Conservation (phyloP, 2,329 filamentous ascomycete species). For the Ceratocystiopsis minuta region DNA sequence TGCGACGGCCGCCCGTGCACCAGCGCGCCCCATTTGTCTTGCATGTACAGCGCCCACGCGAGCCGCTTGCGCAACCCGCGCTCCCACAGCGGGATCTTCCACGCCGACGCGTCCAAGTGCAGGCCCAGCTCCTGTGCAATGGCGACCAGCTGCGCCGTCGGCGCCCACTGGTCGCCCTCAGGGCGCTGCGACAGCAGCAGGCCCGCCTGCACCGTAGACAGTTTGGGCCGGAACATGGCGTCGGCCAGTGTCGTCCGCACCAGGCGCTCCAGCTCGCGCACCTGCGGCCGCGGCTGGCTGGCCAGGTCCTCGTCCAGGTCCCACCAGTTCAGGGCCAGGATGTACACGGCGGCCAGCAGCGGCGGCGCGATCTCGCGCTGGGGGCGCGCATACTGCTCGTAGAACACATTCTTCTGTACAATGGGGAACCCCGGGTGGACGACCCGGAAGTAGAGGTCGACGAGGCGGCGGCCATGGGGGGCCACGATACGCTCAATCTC, state of each 20-base stretch:
- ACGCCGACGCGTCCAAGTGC: slow-evolving; percentile 41
- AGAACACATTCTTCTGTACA: slow-evolving; percentile 54
- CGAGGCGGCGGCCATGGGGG: slow-evolving; percentile 42
- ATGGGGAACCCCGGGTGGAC: slow-evolving; percentile 72
- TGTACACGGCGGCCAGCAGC: slow-evolving; percentile 40
- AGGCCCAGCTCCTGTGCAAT: slow-evolving; percentile 40
- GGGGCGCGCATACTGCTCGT: slow-evolving; percentile 40
- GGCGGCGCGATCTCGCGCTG: slow-evolving; percentile 41
- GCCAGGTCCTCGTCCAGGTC: slow-evolving; percentile 36
- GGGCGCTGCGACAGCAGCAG: slow-evolving; percentile 33
- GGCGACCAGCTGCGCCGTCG: slow-evolving; percentile 35
- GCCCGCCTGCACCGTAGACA: slow-evolving; percentile 36
- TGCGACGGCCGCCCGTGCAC: slow-evolving; percentile 77
- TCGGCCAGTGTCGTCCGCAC: slow-evolving; percentile 25
- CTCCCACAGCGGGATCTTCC: slow-evolving; percentile 47
- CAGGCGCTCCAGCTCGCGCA: slow-evolving; percentile 17
- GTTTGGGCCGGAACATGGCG: slow-evolving; percentile 32
- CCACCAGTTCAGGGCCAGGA: slow-evolving; percentile 45
- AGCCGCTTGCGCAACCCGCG: slow-evolving; percentile 40
- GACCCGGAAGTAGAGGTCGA: slow-evolving; percentile 61
- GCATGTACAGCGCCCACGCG: slow-evolving; percentile 47
- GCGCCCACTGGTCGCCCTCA: slow-evolving; percentile 27
- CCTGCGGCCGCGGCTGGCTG: slow-evolving; percentile 23
- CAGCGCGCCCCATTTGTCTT: slow-evolving; percentile 63
- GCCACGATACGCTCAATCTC: slow-evolving; percentile 50